phyloP scores from a whole-genome alignment of 495 filamentous ascomycete genomes.

The Terfezia claveryi region DNA sequence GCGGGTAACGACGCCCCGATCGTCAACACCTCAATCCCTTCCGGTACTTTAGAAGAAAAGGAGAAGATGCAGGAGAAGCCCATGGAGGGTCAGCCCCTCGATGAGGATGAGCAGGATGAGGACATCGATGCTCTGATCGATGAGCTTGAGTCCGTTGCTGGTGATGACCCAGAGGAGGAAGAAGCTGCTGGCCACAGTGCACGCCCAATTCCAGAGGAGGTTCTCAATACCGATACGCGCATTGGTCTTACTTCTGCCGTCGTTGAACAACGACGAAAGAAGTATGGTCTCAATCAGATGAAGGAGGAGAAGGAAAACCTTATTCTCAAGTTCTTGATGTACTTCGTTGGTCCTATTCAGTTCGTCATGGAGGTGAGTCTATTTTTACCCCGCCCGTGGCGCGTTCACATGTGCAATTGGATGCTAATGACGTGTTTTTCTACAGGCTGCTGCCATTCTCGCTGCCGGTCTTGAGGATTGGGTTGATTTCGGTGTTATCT shows the following conservation, averaged over 20 bases:
- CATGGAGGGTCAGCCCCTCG: slow-evolving; percentile 12
- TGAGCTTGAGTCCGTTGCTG: slow-evolving; percentile 60
- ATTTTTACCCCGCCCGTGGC: not conserved
- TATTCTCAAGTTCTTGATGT: slow-evolving; percentile 61
- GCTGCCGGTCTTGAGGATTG: slow-evolving; percentile 62
- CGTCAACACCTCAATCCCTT: slow-evolving; percentile 15
- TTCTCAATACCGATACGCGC: slow-evolving; percentile 48
- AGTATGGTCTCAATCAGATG: slow-evolving; percentile 72
- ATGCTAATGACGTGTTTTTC: slow-evolving; percentile 7
- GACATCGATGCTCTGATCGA: slow-evolving; percentile 65
- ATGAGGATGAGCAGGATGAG: slow-evolving; percentile 41
- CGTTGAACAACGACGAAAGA: slow-evolving; percentile 44
- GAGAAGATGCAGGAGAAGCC: slow-evolving; percentile 19
- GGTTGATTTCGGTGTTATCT: slow-evolving; percentile 67
- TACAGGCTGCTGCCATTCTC: slow-evolving; percentile 45
- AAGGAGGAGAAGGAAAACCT: slow-evolving; percentile 72
- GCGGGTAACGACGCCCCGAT: slow-evolving; percentile 5
- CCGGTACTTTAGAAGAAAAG: slow-evolving; percentile 15
- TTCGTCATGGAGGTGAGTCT: slow-evolving; percentile 72
- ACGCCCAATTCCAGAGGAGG: slow-evolving; percentile 37
- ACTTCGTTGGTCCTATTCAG: slow-evolving; percentile 79
- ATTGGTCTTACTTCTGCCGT: slow-evolving; percentile 46
- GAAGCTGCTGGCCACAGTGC: slow-evolving; percentile 26
- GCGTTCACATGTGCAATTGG: not conserved
- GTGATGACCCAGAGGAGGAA: slow-evolving; percentile 36